A percentile compares a stretch with the other conserved stretches of the same genome.
Conservation (phyloP, 148 eudicot species). For the Silene conica region DNA sequence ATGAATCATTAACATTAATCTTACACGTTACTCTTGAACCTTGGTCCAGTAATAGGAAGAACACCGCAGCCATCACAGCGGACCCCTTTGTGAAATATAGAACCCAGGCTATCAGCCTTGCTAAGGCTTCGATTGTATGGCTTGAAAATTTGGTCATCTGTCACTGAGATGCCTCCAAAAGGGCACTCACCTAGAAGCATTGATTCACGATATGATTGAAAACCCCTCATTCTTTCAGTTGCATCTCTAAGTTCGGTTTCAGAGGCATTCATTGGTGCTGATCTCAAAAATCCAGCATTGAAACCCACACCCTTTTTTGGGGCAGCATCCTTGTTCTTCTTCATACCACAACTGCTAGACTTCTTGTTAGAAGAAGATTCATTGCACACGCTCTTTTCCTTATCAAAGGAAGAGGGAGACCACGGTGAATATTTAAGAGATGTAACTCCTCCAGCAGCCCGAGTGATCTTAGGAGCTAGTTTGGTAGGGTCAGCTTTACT, state of each 20-base stretch:
- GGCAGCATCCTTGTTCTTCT: constrained; percentile 16
- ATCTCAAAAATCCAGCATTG: background rate
- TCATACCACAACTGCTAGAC: constrained; percentile 8
- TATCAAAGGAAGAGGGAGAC: background rate
- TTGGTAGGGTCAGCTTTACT: background rate
- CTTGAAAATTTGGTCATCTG: background rate
- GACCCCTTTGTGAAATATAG: constrained; percentile 67
- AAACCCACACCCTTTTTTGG: background rate
- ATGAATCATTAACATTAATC: constrained; percentile 8
- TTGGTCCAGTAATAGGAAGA: constrained; percentile 76
- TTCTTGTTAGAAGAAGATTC: constrained; percentile 12
- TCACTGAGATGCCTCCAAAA: constrained; percentile 22
- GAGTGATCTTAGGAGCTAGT: background rate
- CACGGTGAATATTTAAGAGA: background rate
- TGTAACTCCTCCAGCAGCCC: background rate
- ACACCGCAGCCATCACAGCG: constrained; percentile 89
- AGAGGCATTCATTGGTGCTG: constrained; percentile 1
- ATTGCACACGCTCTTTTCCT: constrained; percentile 5
- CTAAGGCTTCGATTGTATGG: constrained; percentile 11
- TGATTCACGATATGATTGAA: constrained; percentile 4
- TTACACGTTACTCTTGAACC: constrained; percentile 92
- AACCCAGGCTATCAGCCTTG: constrained; percentile 25
- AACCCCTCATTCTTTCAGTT: constrained; percentile 6
- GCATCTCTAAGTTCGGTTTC: constrained; percentile 4
- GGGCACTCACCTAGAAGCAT: constrained; percentile 31